A percentile compares a stretch with the other conserved stretches of the same genome.
Evolutionary conservation across 306 rosid genomes (phyloP).

Genomic region (Dryas alaskensis): DNA sequence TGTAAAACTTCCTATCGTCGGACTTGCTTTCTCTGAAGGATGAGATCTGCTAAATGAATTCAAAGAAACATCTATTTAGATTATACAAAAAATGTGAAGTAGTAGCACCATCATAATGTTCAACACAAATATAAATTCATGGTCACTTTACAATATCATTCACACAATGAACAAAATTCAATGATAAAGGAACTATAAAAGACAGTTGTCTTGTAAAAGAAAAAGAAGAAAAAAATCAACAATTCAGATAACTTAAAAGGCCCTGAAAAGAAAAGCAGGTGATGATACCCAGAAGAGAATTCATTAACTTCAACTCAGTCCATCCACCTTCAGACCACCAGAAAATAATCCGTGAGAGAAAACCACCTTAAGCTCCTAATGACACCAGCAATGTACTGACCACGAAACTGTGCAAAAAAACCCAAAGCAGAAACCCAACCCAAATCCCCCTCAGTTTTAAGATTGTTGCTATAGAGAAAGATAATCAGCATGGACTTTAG

Average conservation of each 20-base stretch:
- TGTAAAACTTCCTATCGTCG: constrained; percentile 74
- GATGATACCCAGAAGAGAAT: constrained; percentile 1
- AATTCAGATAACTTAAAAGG: neutral
- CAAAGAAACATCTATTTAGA: constrained; percentile 11
- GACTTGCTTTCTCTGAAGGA: constrained; percentile 94
- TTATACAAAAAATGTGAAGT: neutral
- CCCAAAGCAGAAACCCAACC: neutral
- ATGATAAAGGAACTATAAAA: neutral
- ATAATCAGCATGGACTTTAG: neutral
- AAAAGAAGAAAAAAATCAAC: neutral
- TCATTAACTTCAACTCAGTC: neutral
- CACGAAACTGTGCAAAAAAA: neutral
- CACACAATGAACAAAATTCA: neutral
- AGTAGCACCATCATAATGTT: neutral
- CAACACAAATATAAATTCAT: neutral
- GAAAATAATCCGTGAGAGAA: neutral
- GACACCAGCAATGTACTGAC: neutral
- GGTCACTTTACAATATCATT: neutral
- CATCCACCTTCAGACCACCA: neutral
- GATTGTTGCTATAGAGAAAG: neutral
- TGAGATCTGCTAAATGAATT: constrained; percentile 50
- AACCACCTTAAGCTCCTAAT: neutral
- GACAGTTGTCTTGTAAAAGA: too few relatives aligned
- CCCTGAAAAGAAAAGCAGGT: neutral
- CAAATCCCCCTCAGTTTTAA: neutral